A percentile compares a stretch with the other conserved stretches of the same genome.
phyloP scores from a whole-genome alignment of 257 asterid genomes.

The Cruciata laevipes region DNA sequence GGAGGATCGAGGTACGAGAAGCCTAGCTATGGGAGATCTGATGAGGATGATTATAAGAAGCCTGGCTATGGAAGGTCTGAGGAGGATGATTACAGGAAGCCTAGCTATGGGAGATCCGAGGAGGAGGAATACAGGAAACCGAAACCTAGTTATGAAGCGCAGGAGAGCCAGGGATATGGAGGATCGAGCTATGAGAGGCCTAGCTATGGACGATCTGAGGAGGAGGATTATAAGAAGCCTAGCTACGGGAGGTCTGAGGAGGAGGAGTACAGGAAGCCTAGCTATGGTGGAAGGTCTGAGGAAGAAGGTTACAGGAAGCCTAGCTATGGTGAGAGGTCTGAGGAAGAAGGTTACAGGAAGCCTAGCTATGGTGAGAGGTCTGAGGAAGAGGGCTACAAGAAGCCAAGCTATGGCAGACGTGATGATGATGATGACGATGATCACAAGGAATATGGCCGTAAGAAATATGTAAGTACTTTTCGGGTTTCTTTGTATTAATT shows the following conservation, averaged over 20 bases:
- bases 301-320: conserved; percentile 27
- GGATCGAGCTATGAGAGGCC: conserved; percentile 26
- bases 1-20: conserved; percentile 27
- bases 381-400: conserved; percentile 32
- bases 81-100: background rate
- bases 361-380: conserved; percentile 29
- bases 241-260: conserved; percentile 45
- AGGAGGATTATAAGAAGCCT: conserved; percentile 21
- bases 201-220: conserved; percentile 21
- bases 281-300: conserved; percentile 61
- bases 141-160: conserved; percentile 12
- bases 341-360: too few species aligned
- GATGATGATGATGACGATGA: conserved; percentile 20
- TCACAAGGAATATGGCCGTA: conserved; percentile 42
- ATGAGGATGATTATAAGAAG: too few species aligned
- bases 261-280: conserved; percentile 33
- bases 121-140: background rate
- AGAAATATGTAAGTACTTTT: conserved; percentile 52
- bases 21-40: too few species aligned
- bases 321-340: conserved; percentile 31
- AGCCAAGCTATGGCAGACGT: conserved; percentile 21
- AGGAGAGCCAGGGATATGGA: conserved; percentile 18
- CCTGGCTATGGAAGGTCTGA: too few species aligned
- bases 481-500: background rate
- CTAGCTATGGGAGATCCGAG: too few species aligned